Evolutionary conservation across 2,329 filamentous ascomycete genomes (phyloP).

Genomic region (Geosmithia putterillii): DNA sequence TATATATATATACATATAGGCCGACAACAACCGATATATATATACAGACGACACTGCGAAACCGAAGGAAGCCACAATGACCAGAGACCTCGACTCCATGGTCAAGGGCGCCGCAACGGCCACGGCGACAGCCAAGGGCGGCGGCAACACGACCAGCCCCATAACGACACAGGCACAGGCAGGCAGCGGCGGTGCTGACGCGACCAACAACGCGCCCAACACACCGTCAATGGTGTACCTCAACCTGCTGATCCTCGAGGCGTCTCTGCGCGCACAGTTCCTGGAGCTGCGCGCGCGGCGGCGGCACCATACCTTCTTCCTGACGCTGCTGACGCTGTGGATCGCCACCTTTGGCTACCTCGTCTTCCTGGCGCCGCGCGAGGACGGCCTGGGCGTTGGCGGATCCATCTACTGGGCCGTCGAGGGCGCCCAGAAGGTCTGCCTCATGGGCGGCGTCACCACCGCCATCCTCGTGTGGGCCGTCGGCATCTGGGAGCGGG

Average conservation of each 20-base stretch:
- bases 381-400: conserved; percentile 83
- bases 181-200: conserved; percentile 45
- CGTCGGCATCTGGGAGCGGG: conserved; percentile 92
- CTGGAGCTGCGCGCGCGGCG: conserved; percentile 78
- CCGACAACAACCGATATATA: too few species aligned
- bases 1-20: neutral
- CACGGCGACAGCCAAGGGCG: conserved; percentile 42
- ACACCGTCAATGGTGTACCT: conserved; percentile 95
- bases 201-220: conserved; percentile 71
- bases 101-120: conserved; percentile 81
- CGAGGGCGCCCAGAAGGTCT: conserved; percentile 80
- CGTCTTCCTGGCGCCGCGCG: conserved; percentile 87
- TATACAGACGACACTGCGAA: neutral
- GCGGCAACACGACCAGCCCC: conserved; percentile 29
- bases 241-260: conserved; percentile 93
- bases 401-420: conserved; percentile 95
- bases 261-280: conserved; percentile 84
- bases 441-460: conserved; percentile 80
- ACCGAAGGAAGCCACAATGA: neutral
- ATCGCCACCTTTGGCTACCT: conserved; percentile 76
- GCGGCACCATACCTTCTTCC: conserved; percentile 86
- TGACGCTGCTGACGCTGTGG: conserved; percentile 71
- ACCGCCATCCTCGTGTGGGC: conserved; percentile 83
- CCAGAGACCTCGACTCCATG: conserved; percentile 63
- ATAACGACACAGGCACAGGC: conserved; percentile 14